Conservation (phyloP, 2,329 filamentous ascomycete species). For the Lachnellula hyalina region DNA sequence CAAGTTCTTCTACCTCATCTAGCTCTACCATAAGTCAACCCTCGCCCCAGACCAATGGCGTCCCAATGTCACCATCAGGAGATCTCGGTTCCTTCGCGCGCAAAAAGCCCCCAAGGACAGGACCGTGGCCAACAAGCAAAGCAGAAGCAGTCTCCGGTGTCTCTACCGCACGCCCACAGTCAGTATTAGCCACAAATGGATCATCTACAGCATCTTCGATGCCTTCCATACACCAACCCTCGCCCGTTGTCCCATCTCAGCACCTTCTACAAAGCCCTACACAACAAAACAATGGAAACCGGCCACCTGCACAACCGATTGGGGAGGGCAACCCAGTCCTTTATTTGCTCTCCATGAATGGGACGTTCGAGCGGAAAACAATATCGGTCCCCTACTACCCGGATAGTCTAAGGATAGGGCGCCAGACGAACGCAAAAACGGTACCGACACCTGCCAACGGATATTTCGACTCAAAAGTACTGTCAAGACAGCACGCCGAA, state of each 20-base stretch:
- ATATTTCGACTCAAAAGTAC: slow-evolving; percentile 96
- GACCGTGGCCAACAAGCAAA: slow-evolving; percentile 61
- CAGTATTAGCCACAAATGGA: slow-evolving; percentile 53
- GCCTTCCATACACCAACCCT: slow-evolving; percentile 53
- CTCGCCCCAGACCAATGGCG: slow-evolving; percentile 58
- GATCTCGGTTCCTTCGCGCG: slow-evolving; percentile 31
- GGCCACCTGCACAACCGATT: slow-evolving; percentile 32
- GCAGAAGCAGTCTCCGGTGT: slow-evolving; percentile 60
- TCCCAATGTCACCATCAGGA: slow-evolving; percentile 23
- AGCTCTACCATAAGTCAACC: slow-evolving; percentile 59
- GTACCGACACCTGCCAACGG: slow-evolving; percentile 86
- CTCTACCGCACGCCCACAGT: slow-evolving; percentile 55
- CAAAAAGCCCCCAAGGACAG: slow-evolving; percentile 44
- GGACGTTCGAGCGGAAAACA: slow-evolving; percentile 94
- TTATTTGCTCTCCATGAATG: slow-evolving; percentile 84
- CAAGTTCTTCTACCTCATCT: slow-evolving; percentile 54
- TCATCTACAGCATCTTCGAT: slow-evolving; percentile 56
- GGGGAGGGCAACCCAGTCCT: slow-evolving; percentile 68
- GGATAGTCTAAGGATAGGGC: slow-evolving; percentile 90
- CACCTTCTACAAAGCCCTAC: slow-evolving; percentile 56
- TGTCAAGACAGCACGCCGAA: slow-evolving; percentile 93
- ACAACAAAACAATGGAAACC: slow-evolving; percentile 53
- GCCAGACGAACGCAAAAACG: slow-evolving; percentile 96
- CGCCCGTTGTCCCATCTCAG: slow-evolving; percentile 61
- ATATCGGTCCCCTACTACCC: slow-evolving; percentile 89